Percentiles rank a stretch among this genome's conserved stretches.
These are phyloP conservation scores for Lantana camara DNA, from an alignment of 257 asterid species.

Conservation along the genomic window DNA sequence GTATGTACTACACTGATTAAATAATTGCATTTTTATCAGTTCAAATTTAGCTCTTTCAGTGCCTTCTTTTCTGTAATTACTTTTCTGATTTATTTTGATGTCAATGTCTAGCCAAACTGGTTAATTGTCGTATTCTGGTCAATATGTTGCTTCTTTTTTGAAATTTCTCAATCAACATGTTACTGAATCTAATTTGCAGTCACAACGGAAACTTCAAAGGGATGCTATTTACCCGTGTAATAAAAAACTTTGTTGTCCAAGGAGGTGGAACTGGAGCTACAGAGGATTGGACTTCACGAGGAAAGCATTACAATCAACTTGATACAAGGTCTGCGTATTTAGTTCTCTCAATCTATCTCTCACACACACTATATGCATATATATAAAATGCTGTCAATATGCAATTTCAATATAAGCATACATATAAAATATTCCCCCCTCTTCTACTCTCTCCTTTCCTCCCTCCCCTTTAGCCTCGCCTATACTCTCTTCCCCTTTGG, in stretches of 20 bases:
- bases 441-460: too few species aligned
- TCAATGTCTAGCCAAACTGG: neutral
- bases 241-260: conserved; percentile 90
- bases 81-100: neutral
- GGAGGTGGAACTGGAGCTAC: conserved; percentile 77
- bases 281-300: conserved; percentile 91
- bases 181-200: conserved; percentile 49
- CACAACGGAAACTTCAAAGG: conserved; percentile 76
- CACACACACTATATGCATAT: too few species aligned
- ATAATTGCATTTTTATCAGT: conserved; percentile 12
- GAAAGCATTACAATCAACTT: conserved; percentile 83
- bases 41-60: conserved; percentile 17
- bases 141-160: conserved; percentile 16
- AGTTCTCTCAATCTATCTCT: too few species aligned
- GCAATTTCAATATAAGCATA: too few species aligned
- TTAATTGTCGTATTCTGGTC: conserved; percentile 11
- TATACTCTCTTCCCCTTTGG: conserved; percentile 30
- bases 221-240: conserved; percentile 83
- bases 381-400: too few species aligned
- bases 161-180: conserved; percentile 19
- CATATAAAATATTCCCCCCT: too few species aligned
- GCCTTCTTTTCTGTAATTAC: neutral
- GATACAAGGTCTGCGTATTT: conserved; percentile 92
- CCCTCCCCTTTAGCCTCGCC: too few species aligned
- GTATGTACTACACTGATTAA: conserved; percentile 41